phyloP scores from a whole-genome alignment of 345 rosid genomes.

The Citrus maxima region DNA sequence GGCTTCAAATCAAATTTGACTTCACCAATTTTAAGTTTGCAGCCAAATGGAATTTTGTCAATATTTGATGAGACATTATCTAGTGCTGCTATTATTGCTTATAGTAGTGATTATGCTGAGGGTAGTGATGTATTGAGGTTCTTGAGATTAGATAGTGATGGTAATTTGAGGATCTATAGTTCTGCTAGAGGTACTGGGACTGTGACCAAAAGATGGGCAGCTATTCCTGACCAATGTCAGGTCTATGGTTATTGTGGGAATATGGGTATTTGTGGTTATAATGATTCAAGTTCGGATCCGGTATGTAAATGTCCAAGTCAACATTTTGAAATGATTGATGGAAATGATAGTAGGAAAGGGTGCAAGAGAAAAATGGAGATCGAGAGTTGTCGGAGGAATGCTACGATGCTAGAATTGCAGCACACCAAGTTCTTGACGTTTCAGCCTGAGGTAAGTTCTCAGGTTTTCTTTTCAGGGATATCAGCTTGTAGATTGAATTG shows the following conservation, averaged over 20 bases:
- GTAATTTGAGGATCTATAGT: slow-evolving; percentile 60
- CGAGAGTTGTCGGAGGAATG: slow-evolving; percentile 41
- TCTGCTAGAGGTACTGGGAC: slow-evolving; percentile 30
- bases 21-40: slow-evolving; percentile 46
- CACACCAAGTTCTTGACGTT: slow-evolving; percentile 57
- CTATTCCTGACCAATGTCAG: slow-evolving; percentile 58
- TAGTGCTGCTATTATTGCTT: slow-evolving; percentile 30
- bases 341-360: slow-evolving; percentile 45
- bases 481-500: slow-evolving; percentile 58
- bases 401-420: slow-evolving; percentile 45
- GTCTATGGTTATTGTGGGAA: slow-evolving; percentile 67
- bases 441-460: slow-evolving; percentile 35
- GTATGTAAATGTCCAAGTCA: slow-evolving; percentile 58
- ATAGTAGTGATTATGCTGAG: slow-evolving; percentile 58
- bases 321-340: slow-evolving; percentile 57
- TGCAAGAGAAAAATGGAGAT: slow-evolving; percentile 60
- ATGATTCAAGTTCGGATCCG: slow-evolving; percentile 36
- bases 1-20: slow-evolving; percentile 40
- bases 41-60: slow-evolving; percentile 38
- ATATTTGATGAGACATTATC: slow-evolving; percentile 34
- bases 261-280: slow-evolving; percentile 59
- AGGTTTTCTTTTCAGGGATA: slow-evolving; percentile 39
- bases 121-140: slow-evolving; percentile 48
- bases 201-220: slow-evolving; percentile 42
- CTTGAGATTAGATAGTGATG: slow-evolving; percentile 52